Evolutionary conservation across 2,329 filamentous ascomycete genomes (phyloP), one percentile per base, ranked within the genome.

Genomic region (Xylaria multiplex): DNA sequence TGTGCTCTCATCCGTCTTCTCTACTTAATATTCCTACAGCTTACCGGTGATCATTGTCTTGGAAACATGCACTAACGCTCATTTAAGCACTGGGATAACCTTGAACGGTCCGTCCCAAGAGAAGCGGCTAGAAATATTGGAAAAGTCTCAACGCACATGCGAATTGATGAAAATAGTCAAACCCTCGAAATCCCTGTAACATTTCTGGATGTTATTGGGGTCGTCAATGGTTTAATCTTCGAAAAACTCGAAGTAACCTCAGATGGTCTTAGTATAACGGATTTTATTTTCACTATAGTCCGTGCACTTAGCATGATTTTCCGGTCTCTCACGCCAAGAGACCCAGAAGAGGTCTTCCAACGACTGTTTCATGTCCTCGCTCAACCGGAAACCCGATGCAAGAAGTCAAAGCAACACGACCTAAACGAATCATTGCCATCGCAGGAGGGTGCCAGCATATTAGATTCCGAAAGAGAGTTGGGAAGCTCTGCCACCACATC

Each of bases 351-450:
- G 49, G 27, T 52, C 24, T 22, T 66, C 9, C 45, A 66, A n/a
- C 45, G 59, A 27, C 53, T 66, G 13, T 66, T 66, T 22, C 2
- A 49, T 19, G 59, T 66, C 40, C 64, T 66, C 7, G 59, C 64
- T 13, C 64, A 62, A 19, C 58, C 62, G 2, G 30, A 45, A 40
- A 13, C 6, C 6, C 27, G 9, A 42, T n/a, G 1, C 2, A 24
- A 37, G 50, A 30, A 16, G 24, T 8, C 30, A 27, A 32, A 16
- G 22, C 30, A 37, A 22, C 30, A 43, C 30, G 56, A 49, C 1
- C 46, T 14, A 27, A 22, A 27, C 27, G 27, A 27, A 27, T 27
- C 27, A 5, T 27, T 27, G 27, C 5, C 27, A 27, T 27, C 27
- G 27, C 27, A 27, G 5, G 27, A 27, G 27, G 5, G 27, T 16